These are phyloP conservation scores for Tetrahymena malaccensis DNA, from an alignment of 73 alveolate species.

Conservation along the genomic window DNA sequence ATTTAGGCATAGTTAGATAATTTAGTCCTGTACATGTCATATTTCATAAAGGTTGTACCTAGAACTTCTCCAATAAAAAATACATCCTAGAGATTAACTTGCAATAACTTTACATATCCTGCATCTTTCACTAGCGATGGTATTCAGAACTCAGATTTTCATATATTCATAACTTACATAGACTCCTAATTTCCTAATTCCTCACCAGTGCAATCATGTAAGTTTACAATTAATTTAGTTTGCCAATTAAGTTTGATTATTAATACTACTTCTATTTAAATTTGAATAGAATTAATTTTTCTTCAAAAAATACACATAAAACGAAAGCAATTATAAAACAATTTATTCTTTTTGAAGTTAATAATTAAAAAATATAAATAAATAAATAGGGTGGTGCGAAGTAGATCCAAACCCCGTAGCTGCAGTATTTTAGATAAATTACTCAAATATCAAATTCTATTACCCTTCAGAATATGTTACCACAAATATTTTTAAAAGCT, in stretches of 20 bases:
- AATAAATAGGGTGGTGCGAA: background rate
- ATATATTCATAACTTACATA: background rate
- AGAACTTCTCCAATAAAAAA: background rate
- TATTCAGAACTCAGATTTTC: background rate
- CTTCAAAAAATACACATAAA: too few species aligned
- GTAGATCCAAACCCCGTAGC: background rate
- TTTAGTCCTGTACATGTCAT: background rate
- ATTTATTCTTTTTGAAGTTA: background rate
- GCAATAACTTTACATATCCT: background rate
- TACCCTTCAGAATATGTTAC: background rate
- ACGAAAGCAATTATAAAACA: too few species aligned
- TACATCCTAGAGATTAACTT: background rate
- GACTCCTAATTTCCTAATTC: background rate
- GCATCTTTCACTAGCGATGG: background rate
- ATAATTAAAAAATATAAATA: background rate
- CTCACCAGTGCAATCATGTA: background rate
- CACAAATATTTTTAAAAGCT: background rate
- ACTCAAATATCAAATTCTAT: background rate
- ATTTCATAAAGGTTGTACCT: background rate
- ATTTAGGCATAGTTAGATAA: background rate
- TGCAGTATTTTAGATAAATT: background rate
- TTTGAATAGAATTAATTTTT: too few species aligned
- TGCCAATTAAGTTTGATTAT: background rate
- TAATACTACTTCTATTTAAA: background rate
- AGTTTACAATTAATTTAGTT: background rate